Percentiles rank a stretch among this genome's conserved stretches.
Conservation (phyloP, 2,329 filamentous ascomycete genomes). For the Dactylellina parvicollis region DNA sequence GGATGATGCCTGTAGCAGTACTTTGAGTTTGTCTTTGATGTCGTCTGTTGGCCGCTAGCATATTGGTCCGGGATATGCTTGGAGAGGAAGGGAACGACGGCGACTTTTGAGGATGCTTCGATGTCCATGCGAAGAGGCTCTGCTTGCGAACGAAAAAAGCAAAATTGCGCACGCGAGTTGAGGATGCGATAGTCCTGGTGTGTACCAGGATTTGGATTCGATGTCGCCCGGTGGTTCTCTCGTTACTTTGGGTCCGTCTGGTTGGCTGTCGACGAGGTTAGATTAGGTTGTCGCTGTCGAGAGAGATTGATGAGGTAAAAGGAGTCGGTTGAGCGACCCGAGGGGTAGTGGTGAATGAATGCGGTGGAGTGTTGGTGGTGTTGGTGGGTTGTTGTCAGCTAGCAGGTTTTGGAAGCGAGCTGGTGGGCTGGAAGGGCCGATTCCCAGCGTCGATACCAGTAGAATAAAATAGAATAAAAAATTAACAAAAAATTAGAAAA, state of each 20-base stretch:
- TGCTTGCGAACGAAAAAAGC: conserved; percentile 56
- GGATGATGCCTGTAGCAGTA: conserved; percentile 96
- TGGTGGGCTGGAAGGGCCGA: no score
- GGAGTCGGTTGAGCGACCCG: no score
- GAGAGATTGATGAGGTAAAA: no score
- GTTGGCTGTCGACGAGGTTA: no score
- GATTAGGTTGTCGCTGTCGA: no score
- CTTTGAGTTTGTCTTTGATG: conserved; percentile 75
- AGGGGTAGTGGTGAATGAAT: no score
- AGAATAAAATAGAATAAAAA: background rate
- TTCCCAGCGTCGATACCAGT: background rate
- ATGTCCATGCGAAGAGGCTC: conserved; percentile 58
- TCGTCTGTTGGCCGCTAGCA: conserved; percentile 68
- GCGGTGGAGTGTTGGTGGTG: no score
- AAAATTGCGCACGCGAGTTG: conserved; percentile 61
- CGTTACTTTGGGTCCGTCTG: no score
- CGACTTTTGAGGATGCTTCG: conserved; percentile 75
- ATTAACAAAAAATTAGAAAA: background rate
- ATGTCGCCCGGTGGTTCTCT: no score
- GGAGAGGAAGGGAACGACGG: conserved; percentile 85
- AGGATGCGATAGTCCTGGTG: conserved; percentile 55
- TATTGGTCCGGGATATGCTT: conserved; percentile 91
- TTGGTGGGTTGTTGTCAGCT: background rate
- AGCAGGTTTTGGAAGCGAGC: background rate
- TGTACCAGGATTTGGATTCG: background rate